Percentiles rank a stretch among this genome's conserved stretches.
Conservation (phyloP, 2,329 filamentous ascomycete species). For the Penicillium polonicum region DNA sequence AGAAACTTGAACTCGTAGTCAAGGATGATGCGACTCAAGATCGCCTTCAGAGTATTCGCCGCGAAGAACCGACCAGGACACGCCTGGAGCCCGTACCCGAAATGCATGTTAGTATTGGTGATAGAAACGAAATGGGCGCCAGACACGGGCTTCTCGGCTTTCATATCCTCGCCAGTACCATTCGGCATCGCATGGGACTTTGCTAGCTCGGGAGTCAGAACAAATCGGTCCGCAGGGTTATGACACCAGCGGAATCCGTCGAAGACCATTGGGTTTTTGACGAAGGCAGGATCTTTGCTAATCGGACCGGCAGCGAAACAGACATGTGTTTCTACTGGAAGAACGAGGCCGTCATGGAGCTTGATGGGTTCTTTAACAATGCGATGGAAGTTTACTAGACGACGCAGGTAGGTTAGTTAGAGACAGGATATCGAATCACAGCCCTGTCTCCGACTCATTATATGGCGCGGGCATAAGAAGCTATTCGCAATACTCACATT, state of each 20-base stretch:
- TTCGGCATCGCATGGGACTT: not conserved
- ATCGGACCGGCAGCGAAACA: conserved; percentile 32
- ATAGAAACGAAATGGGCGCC: conserved; percentile 22
- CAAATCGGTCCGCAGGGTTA: conserved; percentile 15
- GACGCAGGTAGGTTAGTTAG: not conserved
- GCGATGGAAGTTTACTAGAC: conserved; percentile 30
- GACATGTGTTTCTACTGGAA: conserved; percentile 28
- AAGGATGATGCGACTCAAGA: conserved; percentile 29
- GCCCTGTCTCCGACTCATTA: not conserved
- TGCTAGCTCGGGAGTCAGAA: not conserved
- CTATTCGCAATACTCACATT: conserved; percentile 20
- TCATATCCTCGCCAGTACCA: not conserved
- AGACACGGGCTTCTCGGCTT: not conserved
- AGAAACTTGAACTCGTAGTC: conserved; percentile 34
- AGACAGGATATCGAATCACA: not conserved
- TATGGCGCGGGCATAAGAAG: not conserved
- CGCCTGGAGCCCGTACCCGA: conserved; percentile 28
- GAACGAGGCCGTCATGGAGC: conserved; percentile 26
- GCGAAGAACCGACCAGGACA: conserved; percentile 31
- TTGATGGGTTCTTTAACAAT: conserved; percentile 25
- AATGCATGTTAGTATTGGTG: conserved; percentile 25
- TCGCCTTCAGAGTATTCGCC: conserved; percentile 24
- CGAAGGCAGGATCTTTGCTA: conserved; percentile 25
- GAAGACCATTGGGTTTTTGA: conserved; percentile 24
- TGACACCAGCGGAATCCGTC: conserved; percentile 32